phyloP scores from a whole-genome alignment of 2,329 filamentous ascomycete species.

The Penicillium oxalicum region DNA sequence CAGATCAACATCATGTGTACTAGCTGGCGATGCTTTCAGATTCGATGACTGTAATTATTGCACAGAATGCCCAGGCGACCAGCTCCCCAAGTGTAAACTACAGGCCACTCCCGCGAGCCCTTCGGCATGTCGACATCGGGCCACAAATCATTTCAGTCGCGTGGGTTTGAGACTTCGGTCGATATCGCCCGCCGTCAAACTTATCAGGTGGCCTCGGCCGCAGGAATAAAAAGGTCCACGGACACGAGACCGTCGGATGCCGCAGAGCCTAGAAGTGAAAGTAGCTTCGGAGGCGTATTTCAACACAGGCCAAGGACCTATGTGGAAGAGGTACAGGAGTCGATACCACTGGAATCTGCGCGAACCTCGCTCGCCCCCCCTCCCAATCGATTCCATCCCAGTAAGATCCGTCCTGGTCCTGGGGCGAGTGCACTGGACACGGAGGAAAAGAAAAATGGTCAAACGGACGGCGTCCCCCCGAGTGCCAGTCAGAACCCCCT shows the following conservation, averaged over 20 bases:
- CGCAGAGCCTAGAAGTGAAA: neutral
- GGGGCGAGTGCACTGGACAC: conserved; percentile 15
- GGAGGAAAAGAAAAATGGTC: conserved; percentile 8
- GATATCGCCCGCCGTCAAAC: conserved; percentile 38
- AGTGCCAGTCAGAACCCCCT: conserved; percentile 37
- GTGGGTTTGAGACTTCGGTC: conserved; percentile 47
- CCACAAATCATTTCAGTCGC: conserved; percentile 40
- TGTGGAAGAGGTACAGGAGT: conserved; percentile 12
- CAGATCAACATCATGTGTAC: no score
- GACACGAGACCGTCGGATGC: conserved; percentile 10
- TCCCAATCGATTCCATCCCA: conserved; percentile 37
- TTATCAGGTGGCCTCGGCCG: conserved; percentile 37
- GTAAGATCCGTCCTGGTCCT: conserved; percentile 27
- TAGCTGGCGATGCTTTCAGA: no score
- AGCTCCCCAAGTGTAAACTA: neutral
- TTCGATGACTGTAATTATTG: neutral
- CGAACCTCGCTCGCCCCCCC: conserved; percentile 23
- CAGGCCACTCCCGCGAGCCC: conserved; percentile 2
- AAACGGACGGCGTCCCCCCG: conserved; percentile 48
- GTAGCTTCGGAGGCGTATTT: neutral
- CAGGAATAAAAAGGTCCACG: conserved; percentile 47
- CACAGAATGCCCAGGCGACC: neutral
- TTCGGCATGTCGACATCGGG: conserved; percentile 24
- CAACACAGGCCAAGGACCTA: conserved; percentile 5
- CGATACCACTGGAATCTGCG: conserved; percentile 22